Percentiles rank a stretch among this genome's conserved stretches.
Conservation (phyloP, 2,329 filamentous ascomycete species). For the Dactylellina haptotyla region DNA sequence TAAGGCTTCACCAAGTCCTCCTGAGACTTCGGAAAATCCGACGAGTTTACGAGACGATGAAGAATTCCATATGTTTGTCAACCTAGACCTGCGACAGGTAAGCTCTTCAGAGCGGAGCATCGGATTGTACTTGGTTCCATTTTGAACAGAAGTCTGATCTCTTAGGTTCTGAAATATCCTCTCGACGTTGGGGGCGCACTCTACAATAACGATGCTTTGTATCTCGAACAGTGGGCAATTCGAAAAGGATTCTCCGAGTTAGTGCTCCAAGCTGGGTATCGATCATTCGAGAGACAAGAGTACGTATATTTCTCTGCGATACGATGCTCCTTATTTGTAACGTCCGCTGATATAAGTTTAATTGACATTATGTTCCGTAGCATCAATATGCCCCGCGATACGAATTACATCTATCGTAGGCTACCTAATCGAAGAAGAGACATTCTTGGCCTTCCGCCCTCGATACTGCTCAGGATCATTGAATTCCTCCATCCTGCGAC, state of each 20-base stretch:
- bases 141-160: not conserved
- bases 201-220: not conserved
- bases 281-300: not conserved
- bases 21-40: not conserved
- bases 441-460: not conserved
- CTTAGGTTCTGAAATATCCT: conserved; percentile 8
- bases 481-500: conserved; percentile 3
- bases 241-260: conserved; percentile 33
- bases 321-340: not conserved
- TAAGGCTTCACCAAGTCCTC: not conserved
- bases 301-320: not conserved
- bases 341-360: not conserved
- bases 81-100: conserved; percentile 25
- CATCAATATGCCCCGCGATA: not conserved
- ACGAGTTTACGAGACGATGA: not conserved
- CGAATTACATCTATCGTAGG: not conserved
- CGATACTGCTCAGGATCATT: conserved; percentile 9
- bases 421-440: not conserved
- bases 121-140: not conserved
- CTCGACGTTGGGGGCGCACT: not conserved
- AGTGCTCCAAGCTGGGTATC: conserved; percentile 2
- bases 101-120: not conserved
- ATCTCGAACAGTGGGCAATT: conserved; percentile 25
- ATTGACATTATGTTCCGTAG: not conserved
- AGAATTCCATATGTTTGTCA: conserved; percentile 35